Evolutionary conservation across 78 protist species (phyloP).

Genomic region (Cavenderia fasciculata): DNA sequence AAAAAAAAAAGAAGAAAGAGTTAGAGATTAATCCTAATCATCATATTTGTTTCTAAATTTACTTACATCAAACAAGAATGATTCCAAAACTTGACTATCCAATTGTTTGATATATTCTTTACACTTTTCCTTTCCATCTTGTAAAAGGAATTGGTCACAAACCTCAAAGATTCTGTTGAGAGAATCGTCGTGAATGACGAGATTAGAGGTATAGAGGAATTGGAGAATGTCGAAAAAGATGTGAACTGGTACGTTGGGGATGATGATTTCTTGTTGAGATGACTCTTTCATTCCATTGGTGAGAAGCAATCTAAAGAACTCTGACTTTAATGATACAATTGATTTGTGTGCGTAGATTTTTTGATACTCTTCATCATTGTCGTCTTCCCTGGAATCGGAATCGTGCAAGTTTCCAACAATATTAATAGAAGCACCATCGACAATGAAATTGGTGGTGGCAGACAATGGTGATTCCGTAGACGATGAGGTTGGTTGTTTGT

Average conservation of each 20-base stretch:
- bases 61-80: constrained; percentile 55
- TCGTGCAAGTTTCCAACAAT: too few species aligned
- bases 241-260: constrained; percentile 45
- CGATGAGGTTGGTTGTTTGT: not conserved
- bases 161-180: constrained; percentile 22
- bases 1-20: not conserved
- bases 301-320: constrained; percentile 33
- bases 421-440: not conserved
- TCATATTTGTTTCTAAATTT: not conserved
- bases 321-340: constrained; percentile 11
- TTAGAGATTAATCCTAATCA: not conserved
- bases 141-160: constrained; percentile 69
- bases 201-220: constrained; percentile 45
- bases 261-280: constrained; percentile 56
- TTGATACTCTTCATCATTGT: not conserved
- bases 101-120: constrained; percentile 17
- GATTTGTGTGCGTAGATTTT: constrained; percentile 54
- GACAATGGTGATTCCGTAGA: not conserved
- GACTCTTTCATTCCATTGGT: constrained; percentile 73
- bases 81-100: constrained; percentile 26
- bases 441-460: not conserved
- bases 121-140: constrained; percentile 65
- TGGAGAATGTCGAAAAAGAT: constrained; percentile 43
- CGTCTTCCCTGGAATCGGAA: not conserved
- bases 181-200: constrained; percentile 17